phyloP scores from a whole-genome alignment of 768 basidiomycete species.

The Mycena belliarum region DNA sequence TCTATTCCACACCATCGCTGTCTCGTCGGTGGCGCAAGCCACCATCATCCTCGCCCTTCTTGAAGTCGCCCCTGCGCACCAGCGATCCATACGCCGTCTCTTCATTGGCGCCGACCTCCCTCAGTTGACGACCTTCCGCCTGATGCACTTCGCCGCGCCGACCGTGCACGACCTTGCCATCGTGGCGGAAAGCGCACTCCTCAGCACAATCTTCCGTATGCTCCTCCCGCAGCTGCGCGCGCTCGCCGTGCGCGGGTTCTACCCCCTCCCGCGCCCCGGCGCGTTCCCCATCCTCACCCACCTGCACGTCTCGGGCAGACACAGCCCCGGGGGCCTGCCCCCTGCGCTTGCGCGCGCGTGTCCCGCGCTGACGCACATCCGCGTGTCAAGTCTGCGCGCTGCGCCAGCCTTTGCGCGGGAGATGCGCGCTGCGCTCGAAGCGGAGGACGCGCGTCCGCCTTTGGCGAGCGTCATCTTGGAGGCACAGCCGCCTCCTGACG shows the following conservation, averaged over 20 bases:
- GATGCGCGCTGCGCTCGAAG: not conserved
- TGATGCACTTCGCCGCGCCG: not conserved
- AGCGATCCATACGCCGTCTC: not conserved
- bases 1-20: not conserved
- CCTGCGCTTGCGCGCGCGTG: not conserved
- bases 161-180: not conserved
- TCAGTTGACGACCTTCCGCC: not conserved
- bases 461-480: not conserved
- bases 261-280: constrained; percentile 8
- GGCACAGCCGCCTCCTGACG: not conserved
- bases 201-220: constrained; percentile 2
- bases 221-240: not conserved
- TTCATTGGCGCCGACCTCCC: not conserved
- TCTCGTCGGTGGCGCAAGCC: not conserved
- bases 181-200: not conserved
- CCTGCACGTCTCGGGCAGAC: constrained; percentile 5
- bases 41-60: not conserved
- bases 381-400: not conserved
- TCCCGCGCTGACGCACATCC: not conserved
- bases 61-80: not conserved
- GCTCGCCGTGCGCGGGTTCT: constrained; percentile 3
- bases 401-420: constrained; percentile 10
- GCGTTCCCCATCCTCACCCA: constrained; percentile 5
- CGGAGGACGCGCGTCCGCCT: not conserved
- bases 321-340: not conserved